These are phyloP conservation scores for Acanthamoeba royreba DNA, from an alignment of 208 protist species.

Conservation along the genomic window DNA sequence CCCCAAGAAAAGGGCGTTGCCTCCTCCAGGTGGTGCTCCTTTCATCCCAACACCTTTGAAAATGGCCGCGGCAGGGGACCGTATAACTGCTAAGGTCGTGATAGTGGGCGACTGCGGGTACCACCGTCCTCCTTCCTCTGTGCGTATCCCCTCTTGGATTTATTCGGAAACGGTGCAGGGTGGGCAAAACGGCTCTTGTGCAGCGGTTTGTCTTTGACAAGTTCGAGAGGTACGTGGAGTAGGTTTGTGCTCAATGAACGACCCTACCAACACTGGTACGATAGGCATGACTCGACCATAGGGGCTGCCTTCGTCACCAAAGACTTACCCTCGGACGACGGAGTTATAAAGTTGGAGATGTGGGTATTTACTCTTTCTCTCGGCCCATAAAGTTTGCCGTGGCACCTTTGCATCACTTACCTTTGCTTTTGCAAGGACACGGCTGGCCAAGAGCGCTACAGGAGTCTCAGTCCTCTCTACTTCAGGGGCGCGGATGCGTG, in stretches of 20 bases:
- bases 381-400: not conserved
- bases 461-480: not conserved
- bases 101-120: not conserved
- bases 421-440: too few relatives aligned
- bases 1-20: too few relatives aligned
- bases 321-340: not conserved
- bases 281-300: not conserved
- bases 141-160: not conserved
- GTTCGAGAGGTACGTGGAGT: not conserved
- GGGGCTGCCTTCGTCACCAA: not conserved
- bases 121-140: not conserved
- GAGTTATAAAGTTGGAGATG: not conserved
- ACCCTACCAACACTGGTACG: too few relatives aligned
- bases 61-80: too few relatives aligned
- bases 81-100: not conserved
- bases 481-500: not conserved
- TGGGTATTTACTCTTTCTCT: too few relatives aligned
- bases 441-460: slow-evolving; percentile 14
- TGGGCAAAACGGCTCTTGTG: not conserved
- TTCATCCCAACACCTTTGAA: too few relatives aligned
- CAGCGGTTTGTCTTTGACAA: slow-evolving; percentile 10
- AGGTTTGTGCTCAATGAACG: too few relatives aligned
- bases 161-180: not conserved
- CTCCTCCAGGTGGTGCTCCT: too few relatives aligned
- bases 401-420: not conserved